A percentile compares a stretch with the other conserved stretches of the same genome.
phyloP scores from a whole-genome alignment of 129 eudicot species.

The Artemisia argyi region DNA sequence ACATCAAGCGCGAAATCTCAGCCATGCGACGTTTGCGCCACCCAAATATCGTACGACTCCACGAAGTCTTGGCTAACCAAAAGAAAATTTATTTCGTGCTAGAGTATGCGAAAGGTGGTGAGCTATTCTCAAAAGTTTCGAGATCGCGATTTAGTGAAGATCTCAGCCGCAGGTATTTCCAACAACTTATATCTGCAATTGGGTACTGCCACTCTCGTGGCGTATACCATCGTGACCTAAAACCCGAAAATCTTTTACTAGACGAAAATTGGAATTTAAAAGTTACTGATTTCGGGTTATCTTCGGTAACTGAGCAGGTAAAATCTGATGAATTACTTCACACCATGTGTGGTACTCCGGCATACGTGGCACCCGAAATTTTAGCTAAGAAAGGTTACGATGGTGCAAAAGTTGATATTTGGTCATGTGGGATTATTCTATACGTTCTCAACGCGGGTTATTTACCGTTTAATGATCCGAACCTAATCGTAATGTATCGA shows the following conservation, averaged over 20 bases:
- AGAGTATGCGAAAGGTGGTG: slow-evolving; percentile 77
- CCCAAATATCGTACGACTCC: slow-evolving; percentile 57
- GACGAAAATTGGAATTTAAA: slow-evolving; percentile 71
- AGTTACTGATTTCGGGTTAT: slow-evolving; percentile 67
- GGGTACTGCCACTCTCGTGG: slow-evolving; percentile 79
- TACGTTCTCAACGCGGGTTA: slow-evolving; percentile 65
- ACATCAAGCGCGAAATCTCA: slow-evolving; percentile 60
- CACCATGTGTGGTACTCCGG: slow-evolving; percentile 73
- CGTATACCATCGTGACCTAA: slow-evolving; percentile 70
- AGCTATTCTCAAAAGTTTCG: slow-evolving; percentile 50
- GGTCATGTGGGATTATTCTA: slow-evolving; percentile 67
- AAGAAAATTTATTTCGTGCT: slow-evolving; percentile 56
- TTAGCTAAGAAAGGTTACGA: slow-evolving; percentile 66
- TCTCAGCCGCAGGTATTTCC: slow-evolving; percentile 74
- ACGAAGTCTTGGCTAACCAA: slow-evolving; percentile 64
- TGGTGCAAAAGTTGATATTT: slow-evolving; percentile 64
- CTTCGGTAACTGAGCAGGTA: slow-evolving; percentile 53
- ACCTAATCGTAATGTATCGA: slow-evolving; percentile 62
- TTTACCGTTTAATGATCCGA: slow-evolving; percentile 63
- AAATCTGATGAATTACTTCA: slow-evolving; percentile 49
- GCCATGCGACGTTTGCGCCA: slow-evolving; percentile 67
- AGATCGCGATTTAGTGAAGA: slow-evolving; percentile 64
- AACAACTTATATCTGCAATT: slow-evolving; percentile 69
- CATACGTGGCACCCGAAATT: slow-evolving; percentile 74
- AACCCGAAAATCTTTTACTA: slow-evolving; percentile 59